Evolutionary conservation across 2,329 filamentous ascomycete genomes (phyloP).

Genomic region (Neoascochyta sp.): DNA sequence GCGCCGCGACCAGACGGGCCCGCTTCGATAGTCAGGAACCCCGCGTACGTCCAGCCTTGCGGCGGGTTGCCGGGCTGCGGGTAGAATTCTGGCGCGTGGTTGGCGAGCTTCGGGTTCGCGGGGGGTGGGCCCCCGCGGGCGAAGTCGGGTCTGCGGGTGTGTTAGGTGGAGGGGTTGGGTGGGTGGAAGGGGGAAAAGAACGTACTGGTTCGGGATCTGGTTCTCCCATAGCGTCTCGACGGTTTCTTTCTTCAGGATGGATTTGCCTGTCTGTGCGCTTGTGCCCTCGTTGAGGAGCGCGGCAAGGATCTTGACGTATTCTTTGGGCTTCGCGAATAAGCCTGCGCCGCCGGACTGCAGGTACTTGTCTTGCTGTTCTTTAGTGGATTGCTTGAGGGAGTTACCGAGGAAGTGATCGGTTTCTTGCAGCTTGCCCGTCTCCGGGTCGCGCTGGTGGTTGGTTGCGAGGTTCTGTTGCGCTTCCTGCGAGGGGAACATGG

Average conservation of each 20-base stretch:
- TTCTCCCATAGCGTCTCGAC: constrained; percentile 64
- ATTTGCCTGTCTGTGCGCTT: constrained; percentile 53
- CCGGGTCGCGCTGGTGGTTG: constrained; percentile 53
- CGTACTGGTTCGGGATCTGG: constrained; percentile 50
- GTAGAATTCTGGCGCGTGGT: constrained; percentile 50
- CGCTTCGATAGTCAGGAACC: constrained; percentile 50
- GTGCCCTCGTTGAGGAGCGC: constrained; percentile 62
- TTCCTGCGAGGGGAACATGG: constrained; percentile 54
- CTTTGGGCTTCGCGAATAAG: constrained; percentile 55
- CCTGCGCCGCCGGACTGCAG: constrained; percentile 63
- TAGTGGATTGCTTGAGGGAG: constrained; percentile 45
- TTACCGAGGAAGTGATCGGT: constrained; percentile 52
- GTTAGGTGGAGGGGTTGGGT: background rate
- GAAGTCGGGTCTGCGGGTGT: constrained; percentile 45
- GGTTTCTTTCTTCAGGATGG: constrained; percentile 55
- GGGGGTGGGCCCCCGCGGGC: constrained; percentile 43
- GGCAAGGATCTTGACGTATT: constrained; percentile 60
- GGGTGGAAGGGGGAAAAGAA: background rate
- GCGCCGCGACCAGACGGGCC: constrained; percentile 52
- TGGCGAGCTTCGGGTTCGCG: constrained; percentile 50
- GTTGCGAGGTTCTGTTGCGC: constrained; percentile 56
- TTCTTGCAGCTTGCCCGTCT: constrained; percentile 34
- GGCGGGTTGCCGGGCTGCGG: constrained; percentile 48
- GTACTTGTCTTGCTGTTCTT: constrained; percentile 44
- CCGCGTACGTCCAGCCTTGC: constrained; percentile 63